Conservation (phyloP, 192 early-diverging fungal genomes). For the Coemansia sp. region DNA sequence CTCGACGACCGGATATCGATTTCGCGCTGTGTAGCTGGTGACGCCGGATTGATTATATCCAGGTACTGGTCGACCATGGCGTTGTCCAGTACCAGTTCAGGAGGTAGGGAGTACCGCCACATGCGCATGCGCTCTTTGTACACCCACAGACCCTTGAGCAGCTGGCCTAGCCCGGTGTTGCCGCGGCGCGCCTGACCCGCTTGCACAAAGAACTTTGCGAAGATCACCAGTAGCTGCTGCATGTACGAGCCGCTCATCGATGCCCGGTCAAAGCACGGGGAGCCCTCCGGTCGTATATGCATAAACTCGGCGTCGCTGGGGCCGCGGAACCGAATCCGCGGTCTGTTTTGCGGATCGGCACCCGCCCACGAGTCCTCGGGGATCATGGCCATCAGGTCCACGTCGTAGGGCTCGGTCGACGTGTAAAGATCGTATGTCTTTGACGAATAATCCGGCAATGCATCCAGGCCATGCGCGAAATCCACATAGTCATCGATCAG, state of each 20-base stretch:
- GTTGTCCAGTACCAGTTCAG: conserved; percentile 30
- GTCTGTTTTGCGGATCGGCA: conserved; percentile 6
- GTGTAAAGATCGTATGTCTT: conserved; percentile 51
- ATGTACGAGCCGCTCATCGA: conserved; percentile 22
- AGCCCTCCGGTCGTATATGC: conserved; percentile 30
- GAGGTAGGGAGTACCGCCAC: conserved; percentile 40
- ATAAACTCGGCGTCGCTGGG: conserved; percentile 44
- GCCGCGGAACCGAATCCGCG: conserved; percentile 31
- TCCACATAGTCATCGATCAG: conserved; percentile 23
- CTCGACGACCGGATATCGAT: conserved; percentile 40
- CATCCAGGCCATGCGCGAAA: conserved; percentile 17
- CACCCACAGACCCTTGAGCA: conserved; percentile 42
- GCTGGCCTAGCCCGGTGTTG: conserved; percentile 16
- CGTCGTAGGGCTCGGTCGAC: conserved; percentile 20
- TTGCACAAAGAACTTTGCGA: conserved; percentile 25
- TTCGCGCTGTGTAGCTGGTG: conserved; percentile 26
- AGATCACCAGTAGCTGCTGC: conserved; percentile 46
- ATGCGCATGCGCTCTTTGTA: conserved; percentile 47
- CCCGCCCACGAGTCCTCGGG: conserved; percentile 30
- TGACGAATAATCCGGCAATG: conserved; percentile 44
- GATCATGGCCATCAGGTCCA: conserved; percentile 48
- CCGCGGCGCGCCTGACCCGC: conserved; percentile 23
- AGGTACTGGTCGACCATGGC: conserved; percentile 36
- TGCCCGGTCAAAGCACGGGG: conserved; percentile 42
- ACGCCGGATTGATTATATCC: conserved; percentile 24